Percentiles rank a stretch among this genome's conserved stretches.
phyloP scores from a whole-genome alignment of 192 early-diverging fungal genomes.

The Umbelopsis ramanniana region DNA sequence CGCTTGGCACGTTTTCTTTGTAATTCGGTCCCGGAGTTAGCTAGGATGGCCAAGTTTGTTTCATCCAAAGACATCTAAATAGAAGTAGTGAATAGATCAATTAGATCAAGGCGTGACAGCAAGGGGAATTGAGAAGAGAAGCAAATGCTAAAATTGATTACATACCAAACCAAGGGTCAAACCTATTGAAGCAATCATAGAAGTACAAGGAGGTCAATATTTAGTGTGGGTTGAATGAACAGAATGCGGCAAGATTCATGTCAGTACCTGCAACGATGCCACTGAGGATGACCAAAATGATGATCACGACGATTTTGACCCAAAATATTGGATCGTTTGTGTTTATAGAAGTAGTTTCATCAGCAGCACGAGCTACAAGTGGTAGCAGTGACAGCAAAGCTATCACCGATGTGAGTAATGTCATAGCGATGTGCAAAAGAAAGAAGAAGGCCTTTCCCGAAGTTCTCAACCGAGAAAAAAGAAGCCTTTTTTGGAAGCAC shows the following conservation, averaged over 20 bases:
- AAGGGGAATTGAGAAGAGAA: too few species aligned
- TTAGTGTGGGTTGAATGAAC: not conserved
- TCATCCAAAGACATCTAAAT: constrained; percentile 82
- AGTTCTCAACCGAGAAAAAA: not conserved
- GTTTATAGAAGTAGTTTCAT: constrained; percentile 1
- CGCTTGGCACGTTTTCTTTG: constrained; percentile 72
- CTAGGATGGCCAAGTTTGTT: constrained; percentile 79
- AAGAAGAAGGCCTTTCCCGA: not conserved
- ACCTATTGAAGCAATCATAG: constrained; percentile 22
- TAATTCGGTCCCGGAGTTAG: constrained; percentile 68
- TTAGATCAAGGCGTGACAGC: not conserved
- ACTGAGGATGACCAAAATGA: constrained; percentile 27
- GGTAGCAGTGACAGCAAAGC: not conserved
- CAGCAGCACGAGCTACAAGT: not conserved
- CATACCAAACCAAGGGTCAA: constrained; percentile 46
- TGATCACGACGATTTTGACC: constrained; percentile 26
- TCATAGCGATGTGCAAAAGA: not conserved
- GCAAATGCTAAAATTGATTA: not conserved
- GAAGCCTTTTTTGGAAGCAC: not conserved
- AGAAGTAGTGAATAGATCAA: not conserved
- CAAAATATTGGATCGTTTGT: constrained; percentile 14
- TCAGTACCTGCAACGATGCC: constrained; percentile 24
- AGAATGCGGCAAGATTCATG: not conserved
- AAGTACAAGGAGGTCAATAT: not conserved
- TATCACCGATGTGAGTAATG: not conserved